Evolutionary conservation across 768 basidiomycete species (phyloP).

Genomic region (Naematelia encephala): DNA sequence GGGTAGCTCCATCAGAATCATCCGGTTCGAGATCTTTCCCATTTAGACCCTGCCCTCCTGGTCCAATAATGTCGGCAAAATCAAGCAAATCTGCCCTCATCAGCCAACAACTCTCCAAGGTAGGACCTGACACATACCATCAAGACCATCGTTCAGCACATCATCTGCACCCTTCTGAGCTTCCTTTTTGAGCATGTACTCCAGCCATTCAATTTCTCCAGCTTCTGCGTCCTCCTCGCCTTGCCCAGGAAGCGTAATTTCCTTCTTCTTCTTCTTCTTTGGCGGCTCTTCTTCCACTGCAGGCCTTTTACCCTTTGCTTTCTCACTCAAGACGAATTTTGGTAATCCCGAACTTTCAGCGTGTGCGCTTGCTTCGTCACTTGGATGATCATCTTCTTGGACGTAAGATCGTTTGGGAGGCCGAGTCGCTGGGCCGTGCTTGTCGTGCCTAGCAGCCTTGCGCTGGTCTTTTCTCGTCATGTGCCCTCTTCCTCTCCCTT

Average conservation of each 20-base stretch:
- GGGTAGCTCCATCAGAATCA: constrained; percentile 16
- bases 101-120: background rate
- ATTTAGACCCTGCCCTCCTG: constrained; percentile 27
- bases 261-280: background rate
- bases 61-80: constrained; percentile 44
- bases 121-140: constrained; percentile 57
- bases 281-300: background rate
- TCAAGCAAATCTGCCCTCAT: constrained; percentile 45
- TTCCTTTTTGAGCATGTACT: constrained; percentile 60
- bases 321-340: background rate
- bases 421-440: constrained; percentile 8
- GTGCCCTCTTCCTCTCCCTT: constrained; percentile 27
- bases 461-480: constrained; percentile 58
- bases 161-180: constrained; percentile 47
- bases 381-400: background rate
- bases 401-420: background rate
- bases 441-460: constrained; percentile 19
- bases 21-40: constrained; percentile 21
- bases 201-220: constrained; percentile 77
- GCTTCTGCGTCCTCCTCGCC: constrained; percentile 62
- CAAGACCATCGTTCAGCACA: constrained; percentile 70
- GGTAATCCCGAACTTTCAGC: background rate
- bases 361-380: background rate
- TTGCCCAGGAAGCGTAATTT: constrained; percentile 4
- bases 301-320: background rate